Percentiles rank a stretch among this genome's conserved stretches.
phyloP scores from a whole-genome alignment of 75 land plant genomes.

The Picea sitchensis region DNA sequence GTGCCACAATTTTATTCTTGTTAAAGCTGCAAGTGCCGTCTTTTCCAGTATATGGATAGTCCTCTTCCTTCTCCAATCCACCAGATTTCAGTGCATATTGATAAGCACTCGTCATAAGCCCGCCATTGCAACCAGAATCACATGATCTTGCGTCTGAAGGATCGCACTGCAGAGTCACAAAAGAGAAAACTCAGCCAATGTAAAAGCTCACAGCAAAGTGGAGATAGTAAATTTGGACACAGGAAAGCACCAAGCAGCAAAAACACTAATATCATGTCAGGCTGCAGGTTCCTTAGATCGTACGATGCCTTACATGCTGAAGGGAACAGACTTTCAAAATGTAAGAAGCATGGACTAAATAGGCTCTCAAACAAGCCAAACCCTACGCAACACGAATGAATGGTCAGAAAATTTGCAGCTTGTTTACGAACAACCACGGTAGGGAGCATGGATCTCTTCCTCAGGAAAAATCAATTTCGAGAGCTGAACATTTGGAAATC shows the following conservation, averaged over 20 bases:
- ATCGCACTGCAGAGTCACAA: slow-evolving; percentile 71
- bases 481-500: no score
- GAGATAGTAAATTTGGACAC: background rate
- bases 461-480: no score
- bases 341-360: no score
- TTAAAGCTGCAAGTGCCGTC: slow-evolving; percentile 71
- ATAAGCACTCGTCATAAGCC: slow-evolving; percentile 93
- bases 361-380: no score
- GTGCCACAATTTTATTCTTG: slow-evolving; percentile 72
- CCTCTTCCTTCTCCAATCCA: slow-evolving; percentile 78
- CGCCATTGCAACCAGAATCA: slow-evolving; percentile 94
- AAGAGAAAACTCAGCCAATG: background rate
- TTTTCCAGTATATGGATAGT: slow-evolving; percentile 85
- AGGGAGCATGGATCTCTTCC: no score
- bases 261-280: background rate
- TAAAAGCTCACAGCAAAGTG: background rate
- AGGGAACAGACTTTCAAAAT: no score
- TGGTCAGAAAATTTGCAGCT: no score
- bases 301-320: no score
- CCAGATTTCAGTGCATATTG: slow-evolving; percentile 74
- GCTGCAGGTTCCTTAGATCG: no score
- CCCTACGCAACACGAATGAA: no score
- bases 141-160: slow-evolving; percentile 57
- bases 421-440: no score
- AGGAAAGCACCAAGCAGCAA: background rate